Conservation (phyloP, 2,329 filamentous ascomycete genomes). For the Aspergillus puulaauensis region DNA sequence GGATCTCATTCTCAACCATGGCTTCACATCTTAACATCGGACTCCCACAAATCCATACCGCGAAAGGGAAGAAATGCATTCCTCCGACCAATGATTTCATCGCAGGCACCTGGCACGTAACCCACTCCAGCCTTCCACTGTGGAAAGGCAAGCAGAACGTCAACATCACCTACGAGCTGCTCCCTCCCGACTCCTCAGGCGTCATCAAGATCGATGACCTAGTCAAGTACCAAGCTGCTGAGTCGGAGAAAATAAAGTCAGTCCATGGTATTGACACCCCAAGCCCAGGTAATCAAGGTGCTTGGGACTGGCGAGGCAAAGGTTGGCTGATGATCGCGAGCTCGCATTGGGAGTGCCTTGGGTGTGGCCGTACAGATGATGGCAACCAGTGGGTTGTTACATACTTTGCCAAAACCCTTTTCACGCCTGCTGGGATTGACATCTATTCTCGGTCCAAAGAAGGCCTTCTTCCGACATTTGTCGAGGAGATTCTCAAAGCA, state of each 20-base stretch:
- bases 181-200: background rate
- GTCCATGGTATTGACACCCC: slow-evolving; percentile 9
- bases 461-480: background rate
- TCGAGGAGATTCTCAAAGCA: slow-evolving; percentile 6
- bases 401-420: slow-evolving; percentile 10
- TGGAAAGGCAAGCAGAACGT: slow-evolving; percentile 11
- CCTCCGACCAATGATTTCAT: slow-evolving; percentile 9
- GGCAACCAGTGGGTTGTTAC: slow-evolving; percentile 6
- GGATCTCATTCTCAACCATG: background rate
- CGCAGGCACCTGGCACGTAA: slow-evolving; percentile 11
- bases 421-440: slow-evolving; percentile 11
- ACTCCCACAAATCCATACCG: slow-evolving; percentile 4
- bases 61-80: slow-evolving; percentile 3
- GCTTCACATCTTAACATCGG: slow-evolving; percentile 5
- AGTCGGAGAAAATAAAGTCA: slow-evolving; percentile 7
- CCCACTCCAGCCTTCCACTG: slow-evolving; percentile 11
- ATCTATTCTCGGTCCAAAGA: slow-evolving; percentile 8
- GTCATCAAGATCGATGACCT: slow-evolving; percentile 1
- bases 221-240: slow-evolving; percentile 7
- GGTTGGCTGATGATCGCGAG: slow-evolving; percentile 11
- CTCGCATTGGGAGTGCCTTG: slow-evolving; percentile 12
- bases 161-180: slow-evolving; percentile 10
- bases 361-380: slow-evolving; percentile 4
- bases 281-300: slow-evolving; percentile 6
- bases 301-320: slow-evolving; percentile 13